Evolutionary conservation across 1,139 yeast species (phyloP).

Genomic region (Pichia sorboxylosa): DNA sequence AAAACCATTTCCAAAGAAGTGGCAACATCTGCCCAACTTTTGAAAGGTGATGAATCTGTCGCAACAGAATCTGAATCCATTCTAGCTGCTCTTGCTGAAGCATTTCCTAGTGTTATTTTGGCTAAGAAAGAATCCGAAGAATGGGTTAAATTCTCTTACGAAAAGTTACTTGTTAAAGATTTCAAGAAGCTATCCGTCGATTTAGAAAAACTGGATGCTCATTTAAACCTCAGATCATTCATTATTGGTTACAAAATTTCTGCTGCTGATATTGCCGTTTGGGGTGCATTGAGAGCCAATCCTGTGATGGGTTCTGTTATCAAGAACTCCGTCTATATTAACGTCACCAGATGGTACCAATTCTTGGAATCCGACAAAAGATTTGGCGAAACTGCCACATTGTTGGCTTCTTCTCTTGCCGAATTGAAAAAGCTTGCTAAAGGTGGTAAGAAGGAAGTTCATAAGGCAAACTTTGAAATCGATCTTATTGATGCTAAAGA

Average conservation of each 20-base stretch:
- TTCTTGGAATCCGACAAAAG: conserved; percentile 54
- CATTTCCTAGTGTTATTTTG: conserved; percentile 31
- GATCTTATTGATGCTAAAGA: conserved; percentile 81
- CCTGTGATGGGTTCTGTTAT: conserved; percentile 85
- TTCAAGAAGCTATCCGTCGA: conserved; percentile 73
- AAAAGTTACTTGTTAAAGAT: conserved; percentile 67
- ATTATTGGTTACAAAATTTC: conserved; percentile 56
- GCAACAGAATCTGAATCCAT: conserved; percentile 16
- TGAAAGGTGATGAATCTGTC: conserved; percentile 31
- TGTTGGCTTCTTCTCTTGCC: conserved; percentile 52
- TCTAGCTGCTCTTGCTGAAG: conserved; percentile 29
- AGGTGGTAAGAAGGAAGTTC: conserved; percentile 64
- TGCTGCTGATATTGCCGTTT: conserved; percentile 73
- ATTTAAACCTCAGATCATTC: conserved; percentile 76
- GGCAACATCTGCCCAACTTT: conserved; percentile 31
- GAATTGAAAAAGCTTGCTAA: conserved; percentile 67
- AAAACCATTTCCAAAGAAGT: conserved; percentile 28
- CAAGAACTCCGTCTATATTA: conserved; percentile 72
- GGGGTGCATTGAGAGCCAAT: conserved; percentile 92
- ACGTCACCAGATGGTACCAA: conserved; percentile 89
- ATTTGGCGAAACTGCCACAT: conserved; percentile 63
- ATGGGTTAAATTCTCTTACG: conserved; percentile 63
- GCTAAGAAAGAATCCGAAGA: conserved; percentile 31
- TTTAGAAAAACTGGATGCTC: conserved; percentile 71
- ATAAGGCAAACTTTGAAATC: conserved; percentile 87